Conservation (phyloP, 768 basidiomycete species). For the Russula dissimulans region DNA sequence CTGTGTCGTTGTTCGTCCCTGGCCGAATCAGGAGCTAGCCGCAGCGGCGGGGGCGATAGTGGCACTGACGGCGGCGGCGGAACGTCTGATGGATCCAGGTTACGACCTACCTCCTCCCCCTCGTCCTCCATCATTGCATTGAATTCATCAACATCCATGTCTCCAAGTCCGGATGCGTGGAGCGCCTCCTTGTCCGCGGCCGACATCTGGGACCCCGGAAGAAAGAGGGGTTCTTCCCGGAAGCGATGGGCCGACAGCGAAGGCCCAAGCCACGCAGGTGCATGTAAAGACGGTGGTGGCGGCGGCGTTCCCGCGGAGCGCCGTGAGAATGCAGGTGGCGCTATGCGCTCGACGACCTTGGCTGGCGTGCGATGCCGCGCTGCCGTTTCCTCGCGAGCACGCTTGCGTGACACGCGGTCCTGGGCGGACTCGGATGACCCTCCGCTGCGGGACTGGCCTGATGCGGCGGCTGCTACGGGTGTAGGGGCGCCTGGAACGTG, state of each 20-base stretch:
- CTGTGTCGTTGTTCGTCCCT: neutral
- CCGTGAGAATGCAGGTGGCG: neutral
- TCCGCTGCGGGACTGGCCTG: constrained; percentile 1
- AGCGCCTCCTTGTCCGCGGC: constrained; percentile 44
- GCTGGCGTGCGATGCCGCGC: constrained; percentile 6
- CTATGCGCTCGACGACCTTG: constrained; percentile 18
- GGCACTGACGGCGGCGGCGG: neutral
- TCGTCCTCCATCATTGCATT: constrained; percentile 51
- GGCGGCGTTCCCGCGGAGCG: constrained; percentile 20
- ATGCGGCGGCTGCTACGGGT: neutral
- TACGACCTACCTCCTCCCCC: constrained; percentile 40
- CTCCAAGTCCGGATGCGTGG: constrained; percentile 52
- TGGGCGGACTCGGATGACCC: constrained; percentile 1
- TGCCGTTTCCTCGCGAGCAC: constrained; percentile 4
- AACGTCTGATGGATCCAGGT: neutral
- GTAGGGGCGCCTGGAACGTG: constrained; percentile 35
- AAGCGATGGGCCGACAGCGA: neutral
- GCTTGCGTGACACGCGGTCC: constrained; percentile 6
- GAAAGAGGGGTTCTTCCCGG: constrained; percentile 26
- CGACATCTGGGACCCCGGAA: constrained; percentile 36
- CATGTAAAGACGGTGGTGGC: neutral
- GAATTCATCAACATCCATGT: constrained; percentile 56
- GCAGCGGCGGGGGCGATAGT: neutral
- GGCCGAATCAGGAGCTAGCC: neutral
- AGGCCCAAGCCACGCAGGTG: neutral